These are phyloP conservation scores for Lentinus brumalis DNA, from an alignment of 768 basidiomycete species.

Conservation along the genomic window DNA sequence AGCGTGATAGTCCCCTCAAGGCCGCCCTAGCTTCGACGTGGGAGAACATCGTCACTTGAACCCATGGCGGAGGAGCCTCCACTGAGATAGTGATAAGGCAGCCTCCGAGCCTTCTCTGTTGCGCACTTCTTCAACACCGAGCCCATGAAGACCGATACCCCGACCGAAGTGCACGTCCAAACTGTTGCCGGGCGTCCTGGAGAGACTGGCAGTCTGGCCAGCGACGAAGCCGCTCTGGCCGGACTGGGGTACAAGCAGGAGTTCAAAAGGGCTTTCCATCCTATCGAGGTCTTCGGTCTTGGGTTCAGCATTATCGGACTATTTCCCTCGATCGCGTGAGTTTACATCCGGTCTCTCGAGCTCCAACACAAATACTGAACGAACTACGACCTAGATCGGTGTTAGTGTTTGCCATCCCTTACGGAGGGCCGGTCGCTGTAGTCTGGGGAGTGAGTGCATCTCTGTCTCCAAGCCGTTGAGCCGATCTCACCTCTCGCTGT, in stretches of 20 bases:
- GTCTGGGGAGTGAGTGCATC: conserved; percentile 61
- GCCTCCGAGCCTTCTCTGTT: too few relatives aligned
- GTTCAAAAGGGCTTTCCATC: conserved; percentile 54
- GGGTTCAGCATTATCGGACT: conserved; percentile 35
- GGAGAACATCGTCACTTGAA: too few relatives aligned
- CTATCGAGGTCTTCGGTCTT: conserved; percentile 43
- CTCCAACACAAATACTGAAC: neutral
- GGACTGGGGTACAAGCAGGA: conserved; percentile 53
- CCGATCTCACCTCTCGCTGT: neutral
- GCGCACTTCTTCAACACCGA: too few relatives aligned
- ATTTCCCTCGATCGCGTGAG: conserved; percentile 28
- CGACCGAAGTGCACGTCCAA: too few relatives aligned
- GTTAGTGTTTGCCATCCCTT: conserved; percentile 56
- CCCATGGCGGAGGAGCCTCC: too few relatives aligned
- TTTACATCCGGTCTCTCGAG: neutral
- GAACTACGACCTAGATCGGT: conserved; percentile 36
- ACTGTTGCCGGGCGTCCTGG: too few relatives aligned
- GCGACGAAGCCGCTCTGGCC: conserved; percentile 41
- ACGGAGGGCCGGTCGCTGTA: conserved; percentile 69
- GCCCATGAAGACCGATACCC: too few relatives aligned
- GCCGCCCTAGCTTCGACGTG: too few relatives aligned
- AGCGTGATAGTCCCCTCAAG: too few relatives aligned
- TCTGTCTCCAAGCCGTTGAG: neutral
- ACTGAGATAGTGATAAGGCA: too few relatives aligned
- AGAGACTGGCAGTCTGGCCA: neutral